phyloP scores from a whole-genome alignment of 768 basidiomycete genomes.

The Clitopilus hobsonii region DNA sequence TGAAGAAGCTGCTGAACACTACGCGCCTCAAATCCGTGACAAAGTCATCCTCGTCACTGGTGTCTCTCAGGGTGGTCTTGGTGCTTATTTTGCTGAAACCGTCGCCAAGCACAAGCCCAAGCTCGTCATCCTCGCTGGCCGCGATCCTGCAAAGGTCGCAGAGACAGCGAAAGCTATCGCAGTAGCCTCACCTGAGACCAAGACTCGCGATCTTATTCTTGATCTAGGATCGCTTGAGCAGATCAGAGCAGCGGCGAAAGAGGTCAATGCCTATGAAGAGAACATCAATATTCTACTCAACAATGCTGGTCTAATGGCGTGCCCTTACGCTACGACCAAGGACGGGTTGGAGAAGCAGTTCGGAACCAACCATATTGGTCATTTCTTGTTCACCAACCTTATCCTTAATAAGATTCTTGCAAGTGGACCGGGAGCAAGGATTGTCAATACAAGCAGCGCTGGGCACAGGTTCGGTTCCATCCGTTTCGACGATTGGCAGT shows the following conservation, averaged over 20 bases:
- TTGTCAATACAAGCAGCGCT: conserved; percentile 6
- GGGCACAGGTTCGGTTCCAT: conserved; percentile 9
- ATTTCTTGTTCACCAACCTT: conserved; percentile 16
- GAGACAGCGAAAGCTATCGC: conserved; percentile 4
- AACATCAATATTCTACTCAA: conserved; percentile 15
- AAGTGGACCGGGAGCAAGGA: conserved; percentile 1
- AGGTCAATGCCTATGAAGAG: conserved; percentile 13
- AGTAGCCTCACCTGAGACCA: conserved; percentile 6
- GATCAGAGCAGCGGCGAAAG: conserved; percentile 12
- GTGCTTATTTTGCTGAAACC: not conserved
- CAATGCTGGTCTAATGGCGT: conserved; percentile 20
- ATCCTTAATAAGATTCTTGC: conserved; percentile 10
- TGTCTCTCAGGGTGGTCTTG: not conserved
- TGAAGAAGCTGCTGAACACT: not conserved
- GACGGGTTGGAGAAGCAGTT: conserved; percentile 19
- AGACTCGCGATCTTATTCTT: conserved; percentile 7
- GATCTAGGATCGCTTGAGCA: conserved; percentile 11
- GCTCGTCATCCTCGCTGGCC: not conserved
- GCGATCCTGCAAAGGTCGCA: not conserved
- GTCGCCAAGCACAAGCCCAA: not conserved
- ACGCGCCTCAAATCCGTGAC: not conserved
- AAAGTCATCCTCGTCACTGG: not conserved
- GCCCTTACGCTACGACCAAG: conserved; percentile 12
- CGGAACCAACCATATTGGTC: conserved; percentile 17
- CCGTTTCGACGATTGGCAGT: conserved; percentile 5